Conservation (phyloP, 2,329 filamentous ascomycete species). For the Fusarium sp. region DNA sequence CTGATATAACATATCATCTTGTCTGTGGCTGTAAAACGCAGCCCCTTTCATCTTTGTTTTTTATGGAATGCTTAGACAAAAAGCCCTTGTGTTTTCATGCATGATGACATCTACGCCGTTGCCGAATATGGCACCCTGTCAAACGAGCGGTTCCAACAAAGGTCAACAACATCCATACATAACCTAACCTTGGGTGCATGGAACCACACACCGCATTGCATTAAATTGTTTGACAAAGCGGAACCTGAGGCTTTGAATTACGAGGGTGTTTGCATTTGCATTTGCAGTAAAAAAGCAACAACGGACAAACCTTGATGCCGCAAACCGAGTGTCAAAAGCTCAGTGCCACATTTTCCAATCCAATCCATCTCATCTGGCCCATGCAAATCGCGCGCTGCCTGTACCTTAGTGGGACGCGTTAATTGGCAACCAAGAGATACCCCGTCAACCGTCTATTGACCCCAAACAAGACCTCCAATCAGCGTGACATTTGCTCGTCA, state of each 20-base stretch:
- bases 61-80: slow-evolving; percentile 27
- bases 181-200: not conserved
- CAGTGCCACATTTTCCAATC: not conserved
- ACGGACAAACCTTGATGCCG: slow-evolving; percentile 8
- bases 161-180: slow-evolving; percentile 1
- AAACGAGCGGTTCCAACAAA: slow-evolving; percentile 5
- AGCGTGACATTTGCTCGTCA: slow-evolving; percentile 10
- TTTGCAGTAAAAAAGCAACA: not conserved
- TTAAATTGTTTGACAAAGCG: not conserved
- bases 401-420: slow-evolving; percentile 39
- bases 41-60: slow-evolving; percentile 6
- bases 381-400: slow-evolving; percentile 5
- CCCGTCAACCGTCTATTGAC: slow-evolving; percentile 40
- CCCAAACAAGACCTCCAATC: slow-evolving; percentile 29
- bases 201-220: not conserved
- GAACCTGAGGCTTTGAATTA: not conserved
- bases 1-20: not conserved
- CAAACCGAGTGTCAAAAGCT: not conserved
- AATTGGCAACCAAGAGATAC: slow-evolving; percentile 31
- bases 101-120: slow-evolving; percentile 31
- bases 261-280: slow-evolving; percentile 11
- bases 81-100: slow-evolving; percentile 29
- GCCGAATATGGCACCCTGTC: not conserved
- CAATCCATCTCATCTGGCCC: not conserved
- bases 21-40: not conserved